These are phyloP conservation scores for Leccinum barrowsii DNA, from an alignment of 768 basidiomycete species.

Conservation along the genomic window DNA sequence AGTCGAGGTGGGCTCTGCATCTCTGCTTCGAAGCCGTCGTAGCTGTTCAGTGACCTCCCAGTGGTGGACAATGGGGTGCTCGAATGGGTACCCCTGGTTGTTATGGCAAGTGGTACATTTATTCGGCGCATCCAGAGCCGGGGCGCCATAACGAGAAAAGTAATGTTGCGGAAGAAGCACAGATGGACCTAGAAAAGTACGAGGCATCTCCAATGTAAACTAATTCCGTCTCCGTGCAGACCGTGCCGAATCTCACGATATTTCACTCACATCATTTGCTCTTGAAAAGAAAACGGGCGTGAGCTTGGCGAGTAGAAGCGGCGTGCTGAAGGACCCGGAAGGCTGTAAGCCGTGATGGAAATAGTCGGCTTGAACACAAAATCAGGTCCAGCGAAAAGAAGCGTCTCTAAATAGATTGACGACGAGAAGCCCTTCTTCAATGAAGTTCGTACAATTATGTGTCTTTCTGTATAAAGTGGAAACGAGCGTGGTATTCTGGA, in stretches of 20 bases:
- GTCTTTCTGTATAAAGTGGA: no score
- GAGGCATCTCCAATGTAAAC: neutral
- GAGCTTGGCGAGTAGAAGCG: neutral
- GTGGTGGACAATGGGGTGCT: conserved; percentile 1
- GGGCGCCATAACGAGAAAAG: conserved; percentile 1
- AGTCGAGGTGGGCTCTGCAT: neutral
- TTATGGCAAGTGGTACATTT: conserved; percentile 5
- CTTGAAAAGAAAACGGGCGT: neutral
- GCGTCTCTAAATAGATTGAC: no score
- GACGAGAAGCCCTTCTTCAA: no score
- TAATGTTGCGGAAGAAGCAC: neutral
- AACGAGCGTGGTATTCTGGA: no score
- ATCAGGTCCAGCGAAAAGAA: no score
- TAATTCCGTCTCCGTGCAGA: neutral
- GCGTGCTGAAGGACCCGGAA: neutral
- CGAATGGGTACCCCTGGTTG: conserved; percentile 9
- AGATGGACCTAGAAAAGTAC: neutral
- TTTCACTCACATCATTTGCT: neutral
- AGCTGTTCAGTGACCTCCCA: neutral
- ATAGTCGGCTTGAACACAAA: neutral
- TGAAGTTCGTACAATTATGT: no score
- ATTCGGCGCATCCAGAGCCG: neutral
- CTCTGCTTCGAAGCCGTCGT: neutral
- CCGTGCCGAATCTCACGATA: neutral
- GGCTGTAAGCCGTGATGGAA: neutral